phyloP scores from a whole-genome alignment of 2,329 filamentous ascomycete species.

The Exserohilum turcica region DNA sequence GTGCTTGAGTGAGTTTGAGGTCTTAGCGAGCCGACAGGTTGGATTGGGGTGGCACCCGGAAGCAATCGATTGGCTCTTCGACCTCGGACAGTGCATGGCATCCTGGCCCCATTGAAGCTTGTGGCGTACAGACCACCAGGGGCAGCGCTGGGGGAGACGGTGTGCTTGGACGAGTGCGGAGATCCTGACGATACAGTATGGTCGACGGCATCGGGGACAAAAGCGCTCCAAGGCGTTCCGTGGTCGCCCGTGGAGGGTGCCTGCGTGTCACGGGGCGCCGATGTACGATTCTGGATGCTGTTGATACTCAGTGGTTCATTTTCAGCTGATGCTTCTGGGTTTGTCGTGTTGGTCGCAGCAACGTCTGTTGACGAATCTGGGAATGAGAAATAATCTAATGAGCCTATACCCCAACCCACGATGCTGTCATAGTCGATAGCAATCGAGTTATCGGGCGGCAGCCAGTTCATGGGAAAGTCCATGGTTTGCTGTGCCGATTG shows the following conservation, averaged over 20 bases:
- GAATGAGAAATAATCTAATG: slow-evolving; percentile 9
- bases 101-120: slow-evolving; percentile 11
- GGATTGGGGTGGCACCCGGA: slow-evolving; percentile 8
- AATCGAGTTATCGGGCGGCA: slow-evolving; percentile 11
- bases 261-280: neutral
- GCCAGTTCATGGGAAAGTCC: slow-evolving; percentile 16
- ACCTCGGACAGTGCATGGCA: slow-evolving; percentile 14
- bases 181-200: neutral
- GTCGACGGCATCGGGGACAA: neutral
- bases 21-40: neutral
- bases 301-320: neutral
- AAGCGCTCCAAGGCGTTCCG: neutral
- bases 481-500: neutral
- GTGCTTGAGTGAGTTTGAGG: neutral
- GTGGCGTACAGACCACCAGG: slow-evolving; percentile 14
- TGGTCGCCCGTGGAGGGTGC: neutral
- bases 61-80: neutral
- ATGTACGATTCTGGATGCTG: neutral
- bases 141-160: slow-evolving; percentile 6
- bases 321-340: neutral
- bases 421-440: slow-evolving; percentile 16
- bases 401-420: slow-evolving; percentile 8
- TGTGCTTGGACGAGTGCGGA: neutral
- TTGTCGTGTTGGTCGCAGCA: neutral
- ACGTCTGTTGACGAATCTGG: neutral